Conservation (phyloP, 31 red algal genomes). For the Porphyra umbilicalis region DNA sequence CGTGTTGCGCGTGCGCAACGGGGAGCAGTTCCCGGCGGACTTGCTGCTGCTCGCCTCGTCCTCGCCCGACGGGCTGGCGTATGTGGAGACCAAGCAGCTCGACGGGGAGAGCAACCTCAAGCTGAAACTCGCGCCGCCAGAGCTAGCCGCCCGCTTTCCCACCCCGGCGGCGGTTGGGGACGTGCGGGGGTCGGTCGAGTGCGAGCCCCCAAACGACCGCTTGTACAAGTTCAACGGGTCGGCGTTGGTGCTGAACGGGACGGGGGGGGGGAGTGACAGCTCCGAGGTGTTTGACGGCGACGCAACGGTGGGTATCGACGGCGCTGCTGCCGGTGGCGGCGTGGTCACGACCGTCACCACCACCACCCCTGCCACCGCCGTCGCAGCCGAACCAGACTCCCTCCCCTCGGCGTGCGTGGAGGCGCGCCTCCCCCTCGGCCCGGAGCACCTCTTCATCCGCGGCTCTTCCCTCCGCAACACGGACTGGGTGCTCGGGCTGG, state of each 20-base stretch:
- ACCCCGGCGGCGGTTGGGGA: conserved; percentile 8
- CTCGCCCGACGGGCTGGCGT: conserved; percentile 60
- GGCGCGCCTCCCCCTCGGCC: conserved; percentile 25
- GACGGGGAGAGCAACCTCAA: conserved; percentile 97
- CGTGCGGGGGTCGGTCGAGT: conserved; percentile 43
- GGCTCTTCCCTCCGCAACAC: conserved; percentile 66
- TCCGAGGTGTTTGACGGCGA: background rate
- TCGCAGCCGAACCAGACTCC: background rate
- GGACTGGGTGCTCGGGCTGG: conserved; percentile 76
- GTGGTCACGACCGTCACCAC: no score
- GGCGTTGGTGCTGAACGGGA: background rate
- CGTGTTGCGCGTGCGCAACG: conserved; percentile 42
- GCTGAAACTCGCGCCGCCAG: conserved; percentile 44
- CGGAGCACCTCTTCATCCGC: conserved; percentile 63
- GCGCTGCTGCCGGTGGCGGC: background rate
- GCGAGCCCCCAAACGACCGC: conserved; percentile 66
- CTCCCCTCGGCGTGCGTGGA: background rate
- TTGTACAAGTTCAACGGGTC: conserved; percentile 66
- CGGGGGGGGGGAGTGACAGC: background rate
- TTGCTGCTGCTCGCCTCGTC: conserved; percentile 63
- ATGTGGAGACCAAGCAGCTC: conserved; percentile 79
- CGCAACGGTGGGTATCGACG: background rate
- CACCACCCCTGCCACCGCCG: no score
- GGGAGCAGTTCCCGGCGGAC: conserved; percentile 75
- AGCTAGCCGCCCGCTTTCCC: conserved; percentile 18